Percentiles rank a stretch among this genome's conserved stretches.
Conservation (phyloP, 2,329 filamentous ascomycete genomes). For the Cucurbitaria berberidis region DNA sequence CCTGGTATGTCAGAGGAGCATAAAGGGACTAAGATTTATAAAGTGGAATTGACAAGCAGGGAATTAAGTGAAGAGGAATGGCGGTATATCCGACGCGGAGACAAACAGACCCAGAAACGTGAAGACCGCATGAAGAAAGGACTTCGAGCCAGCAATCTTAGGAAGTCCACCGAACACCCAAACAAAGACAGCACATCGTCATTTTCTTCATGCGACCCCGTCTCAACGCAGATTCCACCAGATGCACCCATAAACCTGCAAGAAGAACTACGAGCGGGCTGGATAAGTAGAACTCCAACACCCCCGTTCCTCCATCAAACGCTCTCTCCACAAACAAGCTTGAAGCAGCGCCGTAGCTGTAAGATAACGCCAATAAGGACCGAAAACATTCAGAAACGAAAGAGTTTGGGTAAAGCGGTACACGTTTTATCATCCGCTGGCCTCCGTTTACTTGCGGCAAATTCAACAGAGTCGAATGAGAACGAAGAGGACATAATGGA, state of each 20-base stretch:
- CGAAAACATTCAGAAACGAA: not conserved
- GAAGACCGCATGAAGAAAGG: not conserved
- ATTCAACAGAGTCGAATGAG: not conserved
- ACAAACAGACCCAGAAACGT: not conserved
- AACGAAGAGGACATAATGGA: not conserved
- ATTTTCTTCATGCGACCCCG: not conserved
- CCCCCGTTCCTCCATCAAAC: not conserved
- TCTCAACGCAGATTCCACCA: not conserved
- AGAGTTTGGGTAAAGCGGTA: not conserved
- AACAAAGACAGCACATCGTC: not conserved
- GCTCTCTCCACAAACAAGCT: not conserved
- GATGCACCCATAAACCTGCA: not conserved
- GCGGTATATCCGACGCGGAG: conserved; percentile 1
- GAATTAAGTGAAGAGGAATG: not conserved
- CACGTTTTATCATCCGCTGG: not conserved
- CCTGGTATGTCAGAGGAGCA: not conserved
- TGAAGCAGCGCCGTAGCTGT: not conserved
- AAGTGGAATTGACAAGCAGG: not conserved
- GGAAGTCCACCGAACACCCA: not conserved
- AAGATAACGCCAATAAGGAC: not conserved
- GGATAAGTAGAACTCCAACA: not conserved
- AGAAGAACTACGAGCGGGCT: not conserved
- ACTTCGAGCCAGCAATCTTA: not conserved
- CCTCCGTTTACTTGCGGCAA: not conserved
- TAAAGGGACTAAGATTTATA: not conserved